Evolutionary conservation across 495 filamentous ascomycete genomes (phyloP).

Genomic region (Evansstolkia leycettana): DNA sequence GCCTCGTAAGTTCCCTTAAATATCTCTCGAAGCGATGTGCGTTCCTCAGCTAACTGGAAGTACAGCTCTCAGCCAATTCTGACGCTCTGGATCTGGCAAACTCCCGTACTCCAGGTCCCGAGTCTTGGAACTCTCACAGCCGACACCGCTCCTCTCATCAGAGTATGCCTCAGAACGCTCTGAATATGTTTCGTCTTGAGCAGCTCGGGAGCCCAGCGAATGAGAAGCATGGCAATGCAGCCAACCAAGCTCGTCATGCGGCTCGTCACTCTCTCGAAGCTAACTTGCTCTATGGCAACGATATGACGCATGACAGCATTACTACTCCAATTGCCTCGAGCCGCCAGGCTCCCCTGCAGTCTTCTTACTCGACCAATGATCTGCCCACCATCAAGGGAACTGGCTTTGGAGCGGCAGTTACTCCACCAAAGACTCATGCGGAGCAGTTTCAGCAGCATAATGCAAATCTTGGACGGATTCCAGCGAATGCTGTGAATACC

Average conservation of each 20-base stretch:
- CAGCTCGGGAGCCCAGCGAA: constrained; percentile 13
- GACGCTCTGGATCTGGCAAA: constrained; percentile 72
- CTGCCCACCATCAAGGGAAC: constrained; percentile 72
- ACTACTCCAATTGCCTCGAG: constrained; percentile 14
- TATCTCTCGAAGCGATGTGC: neutral
- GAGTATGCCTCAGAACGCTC: constrained; percentile 57
- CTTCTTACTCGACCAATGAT: constrained; percentile 84
- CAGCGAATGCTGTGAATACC: constrained; percentile 43
- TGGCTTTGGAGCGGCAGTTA: constrained; percentile 37
- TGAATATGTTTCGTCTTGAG: constrained; percentile 26
- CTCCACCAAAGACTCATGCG: constrained; percentile 47
- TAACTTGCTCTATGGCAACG: constrained; percentile 20
- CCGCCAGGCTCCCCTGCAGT: constrained; percentile 43
- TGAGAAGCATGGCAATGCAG: constrained; percentile 9
- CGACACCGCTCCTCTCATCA: constrained; percentile 72
- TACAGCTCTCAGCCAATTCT: constrained; percentile 67
- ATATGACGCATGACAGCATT: constrained; percentile 16
- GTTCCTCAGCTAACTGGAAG: constrained; percentile 10
- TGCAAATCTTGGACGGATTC: constrained; percentile 66
- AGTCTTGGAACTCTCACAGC: constrained; percentile 51
- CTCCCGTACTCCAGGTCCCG: constrained; percentile 52
- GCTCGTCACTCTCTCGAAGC: constrained; percentile 47
- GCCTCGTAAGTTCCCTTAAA: constrained; percentile 52
- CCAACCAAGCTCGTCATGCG: constrained; percentile 18
- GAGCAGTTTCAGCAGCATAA: constrained; percentile 80